Percentiles rank a stretch among this genome's conserved stretches.
Evolutionary conservation across 495 filamentous ascomycete genomes (phyloP).

Genomic region (Mycothermus thermophilus): DNA sequence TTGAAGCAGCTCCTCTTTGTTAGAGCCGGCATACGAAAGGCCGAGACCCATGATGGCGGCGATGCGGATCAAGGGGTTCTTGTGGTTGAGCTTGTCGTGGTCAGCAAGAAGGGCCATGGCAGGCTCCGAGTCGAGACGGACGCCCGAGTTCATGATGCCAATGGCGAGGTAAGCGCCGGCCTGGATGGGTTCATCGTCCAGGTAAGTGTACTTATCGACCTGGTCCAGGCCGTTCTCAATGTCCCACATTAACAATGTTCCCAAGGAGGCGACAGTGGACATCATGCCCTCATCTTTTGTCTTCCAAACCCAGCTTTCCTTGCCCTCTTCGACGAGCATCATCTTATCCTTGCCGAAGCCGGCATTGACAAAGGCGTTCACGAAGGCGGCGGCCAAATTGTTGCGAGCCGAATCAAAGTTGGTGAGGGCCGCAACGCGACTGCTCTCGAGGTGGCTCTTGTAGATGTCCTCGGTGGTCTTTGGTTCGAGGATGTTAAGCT

Average conservation of each 20-base stretch:
- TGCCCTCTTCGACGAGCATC: conserved; percentile 75
- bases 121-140: conserved; percentile 73
- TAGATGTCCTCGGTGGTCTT: conserved; percentile 98
- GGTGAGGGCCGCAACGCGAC: conserved; percentile 75
- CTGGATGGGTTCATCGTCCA: conserved; percentile 68
- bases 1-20: conserved; percentile 70
- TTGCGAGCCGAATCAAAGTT: conserved; percentile 91
- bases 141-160: conserved; percentile 86
- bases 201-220: conserved; percentile 85
- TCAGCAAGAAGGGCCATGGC: conserved; percentile 75
- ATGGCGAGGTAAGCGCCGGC: conserved; percentile 81
- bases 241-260: conserved; percentile 82
- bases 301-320: conserved; percentile 95
- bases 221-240: conserved; percentile 77
- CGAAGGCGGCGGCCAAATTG: conserved; percentile 90
- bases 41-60: conserved; percentile 92
- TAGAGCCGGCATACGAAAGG: conserved; percentile 81
- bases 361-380: conserved; percentile 92
- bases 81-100: conserved; percentile 57
- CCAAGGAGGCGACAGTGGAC: conserved; percentile 85
- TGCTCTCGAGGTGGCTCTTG: conserved; percentile 96
- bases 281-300: conserved; percentile 97
- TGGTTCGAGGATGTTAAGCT: conserved; percentile 91
- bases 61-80: conserved; percentile 59
- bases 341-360: conserved; percentile 93